Base-by-base conservation (phyloP, 805 yeast species). In the Wickerhamomyces sydowiorum region DNA sequence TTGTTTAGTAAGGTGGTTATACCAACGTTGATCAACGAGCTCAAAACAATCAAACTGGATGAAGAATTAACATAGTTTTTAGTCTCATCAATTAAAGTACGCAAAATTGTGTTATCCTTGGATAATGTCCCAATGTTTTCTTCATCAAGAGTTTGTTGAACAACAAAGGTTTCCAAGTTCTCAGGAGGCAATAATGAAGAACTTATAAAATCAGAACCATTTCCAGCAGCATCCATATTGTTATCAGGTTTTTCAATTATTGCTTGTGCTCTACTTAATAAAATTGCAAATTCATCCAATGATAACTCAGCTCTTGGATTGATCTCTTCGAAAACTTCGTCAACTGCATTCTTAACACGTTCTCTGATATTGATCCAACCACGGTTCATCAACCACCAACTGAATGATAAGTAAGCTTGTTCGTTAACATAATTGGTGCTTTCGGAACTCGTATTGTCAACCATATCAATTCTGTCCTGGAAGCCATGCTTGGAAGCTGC, bases 351-450 rank as follows among this genome's bases (percentile, higher is more conserved):
- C 52, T 78, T 77, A 23, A 87, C 76, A 18, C 71, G 62, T 23
- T 69, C 64, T 19, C 76, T 70, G 28, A 86, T 64, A 27, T 70
- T 65, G 19, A 70, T 53, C 89, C 93, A 88, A 0, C 98, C 98
- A 49, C 80, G 77, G 60, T 91, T 89, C 39, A 91, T 68, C 36
- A 91, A 62, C 96, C 96, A 91, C 96, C 97, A 91, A 46, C 90
- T 82, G 47, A 88, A 75, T 0, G 95, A 83, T 37, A 91, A 69
- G 58, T 85, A 91, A 39, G 88, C 83, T 53, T 93, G 91, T 53
- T 85, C 93, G 30, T 82, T 72, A 27, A 74, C 63, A 56, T 82
- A 78, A 50, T 75, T 75, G 29, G 54, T 54, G 27, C 35, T 32
- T 19, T 60, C 51, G 32, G 48, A 51, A 27, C 48, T 49, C 34